These are phyloP conservation scores for Brassica rapa DNA, from an alignment of 345 rosid species.

Conservation along the genomic window DNA sequence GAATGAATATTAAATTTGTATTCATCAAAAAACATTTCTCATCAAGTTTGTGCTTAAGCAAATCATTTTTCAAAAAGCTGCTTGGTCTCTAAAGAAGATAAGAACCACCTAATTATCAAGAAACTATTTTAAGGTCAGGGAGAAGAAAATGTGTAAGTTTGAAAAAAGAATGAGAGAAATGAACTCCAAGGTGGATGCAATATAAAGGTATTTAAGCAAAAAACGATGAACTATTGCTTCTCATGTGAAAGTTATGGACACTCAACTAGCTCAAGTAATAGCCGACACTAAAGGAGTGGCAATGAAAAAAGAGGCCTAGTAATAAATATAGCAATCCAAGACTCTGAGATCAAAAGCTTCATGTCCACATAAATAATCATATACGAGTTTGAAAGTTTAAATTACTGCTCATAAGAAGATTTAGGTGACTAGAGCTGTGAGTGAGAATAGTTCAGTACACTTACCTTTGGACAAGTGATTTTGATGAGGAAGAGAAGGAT, in stretches of 20 bases:
- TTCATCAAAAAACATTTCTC: not conserved
- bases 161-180: not conserved
- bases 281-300: not conserved
- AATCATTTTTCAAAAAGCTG: not conserved
- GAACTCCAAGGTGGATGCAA: not conserved
- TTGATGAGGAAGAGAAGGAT: not conserved
- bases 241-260: slow-evolving; percentile 1
- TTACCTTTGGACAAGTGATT: not conserved
- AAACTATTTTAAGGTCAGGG: not conserved
- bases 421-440: not conserved
- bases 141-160: not conserved
- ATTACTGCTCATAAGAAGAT: not conserved
- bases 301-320: not conserved
- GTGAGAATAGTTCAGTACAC: not conserved
- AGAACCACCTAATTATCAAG: not conserved
- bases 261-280: not conserved
- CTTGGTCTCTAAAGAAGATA: not conserved
- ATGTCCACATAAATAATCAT: not conserved
- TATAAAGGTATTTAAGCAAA: not conserved
- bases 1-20: not conserved
- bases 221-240: not conserved
- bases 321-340: not conserved
- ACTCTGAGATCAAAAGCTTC: not conserved
- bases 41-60: not conserved
- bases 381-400: not conserved